Conservation (phyloP, 768 basidiomycete genomes). For the Phallus indusiatus region DNA sequence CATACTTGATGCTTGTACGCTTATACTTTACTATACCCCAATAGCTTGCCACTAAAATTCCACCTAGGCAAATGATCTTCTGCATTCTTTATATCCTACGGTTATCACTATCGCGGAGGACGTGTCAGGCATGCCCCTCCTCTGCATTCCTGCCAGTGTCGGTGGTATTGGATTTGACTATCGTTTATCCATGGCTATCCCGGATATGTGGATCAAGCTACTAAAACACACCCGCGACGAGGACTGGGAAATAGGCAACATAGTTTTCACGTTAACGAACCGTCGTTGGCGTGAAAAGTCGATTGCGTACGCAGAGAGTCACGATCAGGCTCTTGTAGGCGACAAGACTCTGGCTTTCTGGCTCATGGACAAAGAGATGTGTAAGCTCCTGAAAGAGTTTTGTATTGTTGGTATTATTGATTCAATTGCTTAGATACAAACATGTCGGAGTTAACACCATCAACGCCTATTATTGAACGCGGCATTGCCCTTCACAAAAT, state of each 20-base stretch:
- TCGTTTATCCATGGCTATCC: conserved; percentile 95
- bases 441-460: conserved; percentile 80
- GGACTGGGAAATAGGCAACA: conserved; percentile 80
- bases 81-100: conserved; percentile 73
- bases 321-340: conserved; percentile 96
- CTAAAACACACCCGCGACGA: conserved; percentile 86
- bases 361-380: conserved; percentile 99
- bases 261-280: conserved; percentile 85
- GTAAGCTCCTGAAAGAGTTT: conserved; percentile 35
- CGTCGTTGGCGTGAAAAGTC: conserved; percentile 84
- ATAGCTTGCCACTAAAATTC: background rate
- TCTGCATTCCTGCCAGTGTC: conserved; percentile 64
- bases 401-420: background rate
- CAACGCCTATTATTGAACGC: conserved; percentile 80
- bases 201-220: conserved; percentile 99
- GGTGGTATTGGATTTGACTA: conserved; percentile 98
- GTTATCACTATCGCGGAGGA: conserved; percentile 95
- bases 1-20: conserved; percentile 94
- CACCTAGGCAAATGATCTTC: conserved; percentile 81
- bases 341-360: conserved; percentile 99
- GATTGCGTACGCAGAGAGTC: conserved; percentile 90
- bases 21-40: background rate
- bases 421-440: conserved; percentile 55
- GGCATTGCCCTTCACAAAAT: conserved; percentile 94
- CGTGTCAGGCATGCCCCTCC: conserved; percentile 97